Conservation (phyloP, 495 filamentous ascomycete species). For the Hypoxylon trugodes region DNA sequence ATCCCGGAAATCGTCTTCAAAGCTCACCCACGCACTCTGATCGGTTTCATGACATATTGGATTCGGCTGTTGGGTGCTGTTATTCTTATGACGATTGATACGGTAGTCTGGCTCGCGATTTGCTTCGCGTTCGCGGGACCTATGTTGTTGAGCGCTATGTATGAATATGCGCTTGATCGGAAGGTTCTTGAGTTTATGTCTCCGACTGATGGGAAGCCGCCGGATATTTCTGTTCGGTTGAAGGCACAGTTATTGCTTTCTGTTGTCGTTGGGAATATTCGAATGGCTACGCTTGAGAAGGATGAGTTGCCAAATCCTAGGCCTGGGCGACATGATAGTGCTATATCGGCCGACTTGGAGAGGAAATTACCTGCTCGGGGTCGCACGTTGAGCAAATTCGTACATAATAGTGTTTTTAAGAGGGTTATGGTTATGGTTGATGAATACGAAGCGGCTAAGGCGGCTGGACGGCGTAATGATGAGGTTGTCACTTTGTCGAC, state of each 20-base stretch:
- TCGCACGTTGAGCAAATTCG: conserved; percentile 14
- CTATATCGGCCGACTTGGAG: conserved; percentile 18
- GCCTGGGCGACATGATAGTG: conserved; percentile 8
- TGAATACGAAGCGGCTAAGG: conserved; percentile 29
- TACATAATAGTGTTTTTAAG: conserved; percentile 43
- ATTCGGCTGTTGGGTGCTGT: conserved; percentile 39
- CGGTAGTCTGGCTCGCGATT: conserved; percentile 46
- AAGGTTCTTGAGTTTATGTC: conserved; percentile 42
- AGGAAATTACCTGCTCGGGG: neutral
- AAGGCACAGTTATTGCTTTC: conserved; percentile 41
- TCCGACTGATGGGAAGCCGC: conserved; percentile 18
- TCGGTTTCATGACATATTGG: conserved; percentile 38
- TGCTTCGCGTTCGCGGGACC: conserved; percentile 52
- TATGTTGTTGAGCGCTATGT: conserved; percentile 51
- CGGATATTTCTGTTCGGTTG: conserved; percentile 30
- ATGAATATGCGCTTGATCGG: conserved; percentile 51
- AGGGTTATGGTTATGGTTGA: conserved; percentile 40
- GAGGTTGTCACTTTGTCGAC: conserved; percentile 35
- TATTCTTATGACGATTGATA: conserved; percentile 44
- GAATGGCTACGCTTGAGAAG: conserved; percentile 41
- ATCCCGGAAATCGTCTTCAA: conserved; percentile 43
- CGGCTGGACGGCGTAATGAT: neutral
- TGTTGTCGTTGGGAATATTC: conserved; percentile 48
- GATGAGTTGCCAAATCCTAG: conserved; percentile 3
- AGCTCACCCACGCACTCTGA: conserved; percentile 26